A percentile compares a stretch with the other conserved stretches of the same genome.
Conservation (phyloP, 164 flowering plant species). For the Annona cherimola region DNA sequence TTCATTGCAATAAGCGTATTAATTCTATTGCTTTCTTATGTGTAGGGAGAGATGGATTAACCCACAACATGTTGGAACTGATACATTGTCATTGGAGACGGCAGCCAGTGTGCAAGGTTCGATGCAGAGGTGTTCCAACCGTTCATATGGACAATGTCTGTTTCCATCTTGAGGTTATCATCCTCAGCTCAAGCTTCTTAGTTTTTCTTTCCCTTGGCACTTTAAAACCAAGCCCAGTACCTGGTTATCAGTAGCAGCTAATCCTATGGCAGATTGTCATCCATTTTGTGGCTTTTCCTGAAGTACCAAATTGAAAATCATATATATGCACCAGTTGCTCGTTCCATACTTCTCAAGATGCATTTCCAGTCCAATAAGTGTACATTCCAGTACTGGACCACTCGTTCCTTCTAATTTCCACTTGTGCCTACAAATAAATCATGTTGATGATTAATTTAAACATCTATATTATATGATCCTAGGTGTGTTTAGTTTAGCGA, state of each 20-base stretch:
- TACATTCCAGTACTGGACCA: not conserved
- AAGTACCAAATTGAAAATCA: not conserved
- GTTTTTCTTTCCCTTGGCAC: not conserved
- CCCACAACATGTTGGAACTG: constrained; percentile 95
- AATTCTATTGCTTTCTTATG: not conserved
- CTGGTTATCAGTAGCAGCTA: not conserved
- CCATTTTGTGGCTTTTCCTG: not conserved
- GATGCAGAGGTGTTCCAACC: constrained; percentile 90
- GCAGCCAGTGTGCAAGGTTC: constrained; percentile 69
- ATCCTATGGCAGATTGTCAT: not conserved
- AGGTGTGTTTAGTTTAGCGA: no score
- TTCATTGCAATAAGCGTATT: no score
- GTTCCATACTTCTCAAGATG: no score
- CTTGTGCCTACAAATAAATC: not conserved
- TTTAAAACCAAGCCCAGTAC: not conserved
- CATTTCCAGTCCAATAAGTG: not conserved
- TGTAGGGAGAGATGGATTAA: constrained; percentile 92
- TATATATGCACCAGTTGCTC: not conserved
- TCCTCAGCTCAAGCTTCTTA: not conserved
- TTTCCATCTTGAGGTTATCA: constrained; percentile 73
- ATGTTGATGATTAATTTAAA: not conserved
- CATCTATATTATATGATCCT: not conserved
- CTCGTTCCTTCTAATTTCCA: not conserved
- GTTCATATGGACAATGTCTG: constrained; percentile 93
- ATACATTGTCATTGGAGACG: constrained; percentile 89